Evolutionary conservation across 2,329 filamentous ascomycete species (phyloP).

Genomic region (Fonsecaea pedrosoi): DNA sequence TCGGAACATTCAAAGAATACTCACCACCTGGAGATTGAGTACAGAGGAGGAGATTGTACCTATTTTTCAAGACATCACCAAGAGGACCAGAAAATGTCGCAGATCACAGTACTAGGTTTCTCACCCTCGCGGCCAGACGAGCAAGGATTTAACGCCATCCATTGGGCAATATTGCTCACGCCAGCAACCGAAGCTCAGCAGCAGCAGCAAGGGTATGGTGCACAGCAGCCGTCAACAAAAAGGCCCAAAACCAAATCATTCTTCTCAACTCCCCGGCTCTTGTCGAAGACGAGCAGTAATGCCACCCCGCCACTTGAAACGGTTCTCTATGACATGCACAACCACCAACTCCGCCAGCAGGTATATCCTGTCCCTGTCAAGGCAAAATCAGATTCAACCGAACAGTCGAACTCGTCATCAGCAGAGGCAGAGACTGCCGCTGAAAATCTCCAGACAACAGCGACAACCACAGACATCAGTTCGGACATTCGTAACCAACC

Average conservation of each 20-base stretch:
- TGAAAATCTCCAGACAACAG: neutral
- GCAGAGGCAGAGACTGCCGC: neutral
- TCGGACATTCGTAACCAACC: slow-evolving; percentile 20
- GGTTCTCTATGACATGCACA: slow-evolving; percentile 33
- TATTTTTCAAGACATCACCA: neutral
- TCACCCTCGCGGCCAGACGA: slow-evolving; percentile 8
- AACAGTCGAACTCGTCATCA: neutral
- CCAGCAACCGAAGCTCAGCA: slow-evolving; percentile 10
- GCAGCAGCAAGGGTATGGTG: slow-evolving; percentile 1
- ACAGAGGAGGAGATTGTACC: neutral
- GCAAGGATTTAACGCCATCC: slow-evolving; percentile 5
- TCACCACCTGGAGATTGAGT: neutral
- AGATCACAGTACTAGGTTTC: slow-evolving; percentile 33
- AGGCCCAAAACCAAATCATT: slow-evolving; percentile 20
- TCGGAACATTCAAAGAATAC: neutral
- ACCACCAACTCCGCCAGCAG: slow-evolving; percentile 36
- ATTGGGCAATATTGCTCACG: slow-evolving; percentile 34
- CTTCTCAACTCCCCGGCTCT: slow-evolving; percentile 16
- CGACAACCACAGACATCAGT: slow-evolving; percentile 26
- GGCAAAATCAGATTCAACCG: neutral
- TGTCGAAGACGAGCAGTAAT: slow-evolving; percentile 2
- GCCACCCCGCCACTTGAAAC: slow-evolving; percentile 6
- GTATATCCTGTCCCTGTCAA: slow-evolving; percentile 23
- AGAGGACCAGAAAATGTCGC: slow-evolving; percentile 24
- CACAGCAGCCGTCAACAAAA: neutral